Conservation (phyloP, 176 grass and related monocot species). For the Aegilops sharonensis region DNA sequence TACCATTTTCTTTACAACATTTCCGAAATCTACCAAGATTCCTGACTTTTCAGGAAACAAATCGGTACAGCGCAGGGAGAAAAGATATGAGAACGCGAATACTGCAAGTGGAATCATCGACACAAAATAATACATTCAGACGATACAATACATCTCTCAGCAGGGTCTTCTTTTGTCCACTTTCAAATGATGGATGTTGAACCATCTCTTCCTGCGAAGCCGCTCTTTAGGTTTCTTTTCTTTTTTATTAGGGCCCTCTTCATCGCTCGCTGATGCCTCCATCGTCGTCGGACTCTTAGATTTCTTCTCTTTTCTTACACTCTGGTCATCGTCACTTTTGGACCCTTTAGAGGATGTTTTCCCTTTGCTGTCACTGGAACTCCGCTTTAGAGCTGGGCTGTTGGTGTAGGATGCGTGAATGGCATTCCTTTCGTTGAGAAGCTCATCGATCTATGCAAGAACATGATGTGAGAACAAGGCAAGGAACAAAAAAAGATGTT, state of each 20-base stretch:
- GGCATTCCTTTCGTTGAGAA: conserved; percentile 79
- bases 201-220: conserved; percentile 88
- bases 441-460: conserved; percentile 77
- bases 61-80: not conserved
- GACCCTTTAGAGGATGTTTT: conserved; percentile 57
- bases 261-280: conserved; percentile 24
- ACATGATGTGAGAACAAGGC: not conserved
- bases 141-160: conserved; percentile 46
- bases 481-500: not conserved
- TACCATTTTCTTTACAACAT: conserved; percentile 50
- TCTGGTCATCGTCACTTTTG: conserved; percentile 54
- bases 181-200: conserved; percentile 89
- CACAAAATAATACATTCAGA: conserved; percentile 10
- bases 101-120: not conserved
- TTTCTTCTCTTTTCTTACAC: conserved; percentile 58
- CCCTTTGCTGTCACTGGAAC: conserved; percentile 65
- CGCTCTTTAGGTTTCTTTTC: conserved; percentile 61
- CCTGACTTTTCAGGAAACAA: conserved; percentile 58
- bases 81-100: conserved; percentile 12
- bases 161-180: conserved; percentile 93
- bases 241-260: conserved; percentile 34
- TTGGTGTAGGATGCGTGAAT: conserved; percentile 95
- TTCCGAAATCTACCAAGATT: conserved; percentile 25
- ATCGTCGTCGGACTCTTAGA: conserved; percentile 25
- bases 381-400: conserved; percentile 56